Base-by-base conservation (phyloP, 306 rosid genomes). In the Glycine soja region DNA sequence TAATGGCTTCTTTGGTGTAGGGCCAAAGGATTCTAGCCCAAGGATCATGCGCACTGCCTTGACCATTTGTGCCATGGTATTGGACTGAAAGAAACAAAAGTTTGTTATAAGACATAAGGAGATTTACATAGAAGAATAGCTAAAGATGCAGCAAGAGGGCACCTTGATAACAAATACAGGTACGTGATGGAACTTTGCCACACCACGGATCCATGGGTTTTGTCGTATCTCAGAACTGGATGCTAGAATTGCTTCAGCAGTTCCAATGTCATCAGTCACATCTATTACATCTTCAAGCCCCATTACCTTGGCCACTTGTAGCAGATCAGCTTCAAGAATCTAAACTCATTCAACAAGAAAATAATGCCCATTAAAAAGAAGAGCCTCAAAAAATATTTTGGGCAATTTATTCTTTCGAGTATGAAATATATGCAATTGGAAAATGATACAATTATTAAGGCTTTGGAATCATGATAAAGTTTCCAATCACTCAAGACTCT, bases 51-150 rank as follows among this genome's bases (percentile, higher is more conserved):
- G 96, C 15, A 96, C 87, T 32, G 98, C 99, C 93, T 96, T 96
- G 52, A 96, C 96, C 90, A 96, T 88, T 83, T 92, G 98, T 69
- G 99, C 96, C 99, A 96, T 93, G 69, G 99, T 93, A 77, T 89
- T 90, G 51, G 94, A 92, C 99, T 96, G 93, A 86, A 86, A 79
- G 34, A 40, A 54, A 79, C 47, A 81, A 69, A 84, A 81, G 40
- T 32, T 77, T 62, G 68, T 51, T 80, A 70, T 72, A 58, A 8
- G 69, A 81, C 68, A 24, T 24, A 67, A 42, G 63, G 52, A 81
- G 59, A 81, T 40, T 1, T 0, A 36, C 8, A 79, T 45, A 43
- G 47, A 76, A 77, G 75, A 64, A 74, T 18, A 70, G 65, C 52
- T 51, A 68, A 83, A 73, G 70, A 14, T 50, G 75, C 45, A 56